Base-by-base conservation (phyloP, 805 yeast genomes). In the Huiozyma sinensis region DNA sequence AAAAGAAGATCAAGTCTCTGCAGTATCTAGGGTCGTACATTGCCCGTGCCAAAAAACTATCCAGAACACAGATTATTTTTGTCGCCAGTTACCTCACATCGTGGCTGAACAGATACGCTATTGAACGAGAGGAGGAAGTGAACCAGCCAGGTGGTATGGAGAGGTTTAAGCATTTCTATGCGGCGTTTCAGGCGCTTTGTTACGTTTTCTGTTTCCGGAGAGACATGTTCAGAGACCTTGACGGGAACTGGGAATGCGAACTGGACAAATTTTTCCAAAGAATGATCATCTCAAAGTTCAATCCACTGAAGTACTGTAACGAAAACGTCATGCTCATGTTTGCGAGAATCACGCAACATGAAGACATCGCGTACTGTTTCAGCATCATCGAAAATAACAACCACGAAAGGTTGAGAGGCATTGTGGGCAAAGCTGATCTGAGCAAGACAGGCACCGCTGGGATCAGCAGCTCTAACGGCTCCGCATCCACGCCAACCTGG, bases 171-270 rank as follows among this genome's bases (percentile, higher is more conserved):
- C 72, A 87, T 63, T 84, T 92, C 50, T 90, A 90, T 60, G 85
- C 95, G 6, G 84, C 90, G 3, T 82, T 88, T 56, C 98, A 90
- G 65, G 87, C 95, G 0, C 67, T 92, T 45, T 70, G 90, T 48
- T 90, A 90, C 64, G 86, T 92, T 13, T 88, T 92, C 60, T 90
- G 97, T 59, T 90, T 90, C 64, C 74, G 96, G 50, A 83, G 84
- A 62, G 63, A 74, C 34, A 61, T 75, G 33, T 72, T 90, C 50
- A 72, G 74, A 50, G 59, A 60, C 42, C 57, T 55, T 11, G 66
- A 60, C 39, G 63, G 61, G 39, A 67, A 63, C 45, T 88, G 96
- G 95, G 90, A 81, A 55, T 76, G 86, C 52, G 79, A 76, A 40
- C 60, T 92, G 38, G 95, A 89, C 55, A 83, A 80, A 65, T 82